Evolutionary conservation across 352 stramenopile genomes (phyloP).

Genomic region (Phytophthora vignae): DNA sequence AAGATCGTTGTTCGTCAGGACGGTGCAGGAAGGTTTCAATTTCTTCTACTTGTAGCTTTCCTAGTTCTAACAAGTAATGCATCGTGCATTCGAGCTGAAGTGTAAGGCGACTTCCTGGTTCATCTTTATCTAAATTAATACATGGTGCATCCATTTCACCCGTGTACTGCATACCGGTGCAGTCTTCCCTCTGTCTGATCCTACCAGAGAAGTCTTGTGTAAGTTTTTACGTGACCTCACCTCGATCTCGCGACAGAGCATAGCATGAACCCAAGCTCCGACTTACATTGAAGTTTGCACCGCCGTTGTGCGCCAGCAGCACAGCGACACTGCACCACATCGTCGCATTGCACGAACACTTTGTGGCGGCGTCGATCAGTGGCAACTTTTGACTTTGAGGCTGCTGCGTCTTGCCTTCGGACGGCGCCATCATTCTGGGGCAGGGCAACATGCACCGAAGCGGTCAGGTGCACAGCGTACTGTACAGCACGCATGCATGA

Average conservation of each 20-base stretch:
- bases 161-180: too few relatives aligned
- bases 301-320: constrained; percentile 4
- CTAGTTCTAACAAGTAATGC: too few relatives aligned
- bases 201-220: background rate
- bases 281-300: constrained; percentile 16
- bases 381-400: background rate
- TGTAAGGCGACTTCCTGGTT: too few relatives aligned
- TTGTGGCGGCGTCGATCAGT: background rate
- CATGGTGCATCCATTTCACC: too few relatives aligned
- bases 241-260: background rate
- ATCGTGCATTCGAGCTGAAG: too few relatives aligned
- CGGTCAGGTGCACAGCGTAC: too few relatives aligned
- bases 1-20: constrained; percentile 2
- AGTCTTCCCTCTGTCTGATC: background rate
- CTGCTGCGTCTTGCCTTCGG: background rate
- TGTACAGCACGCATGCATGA: background rate
- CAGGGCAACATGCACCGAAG: background rate
- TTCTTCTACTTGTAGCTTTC: constrained; percentile 6
- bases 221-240: background rate
- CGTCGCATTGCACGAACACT: constrained; percentile 27
- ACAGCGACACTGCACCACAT: constrained; percentile 6
- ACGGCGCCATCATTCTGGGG: background rate
- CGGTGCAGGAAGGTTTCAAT: background rate
- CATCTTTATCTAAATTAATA: too few relatives aligned
- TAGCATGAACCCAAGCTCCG: constrained; percentile 4